These are phyloP conservation scores for Blepharisma stoltei DNA, from an alignment of 73 alveolate species.

Conservation along the genomic window DNA sequence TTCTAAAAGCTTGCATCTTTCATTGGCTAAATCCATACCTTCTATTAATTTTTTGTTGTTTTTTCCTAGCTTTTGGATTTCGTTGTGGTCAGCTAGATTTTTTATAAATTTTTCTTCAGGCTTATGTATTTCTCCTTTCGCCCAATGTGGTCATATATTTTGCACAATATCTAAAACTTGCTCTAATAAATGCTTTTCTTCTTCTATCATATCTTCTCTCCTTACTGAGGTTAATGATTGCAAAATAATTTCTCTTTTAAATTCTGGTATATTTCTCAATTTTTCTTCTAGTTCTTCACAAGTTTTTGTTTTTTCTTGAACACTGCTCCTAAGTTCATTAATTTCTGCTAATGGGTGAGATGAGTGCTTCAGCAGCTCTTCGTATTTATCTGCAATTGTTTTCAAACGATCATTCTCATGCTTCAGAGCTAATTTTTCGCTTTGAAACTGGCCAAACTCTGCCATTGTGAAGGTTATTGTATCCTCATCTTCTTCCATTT, in stretches of 20 bases:
- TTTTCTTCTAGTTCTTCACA: too few species aligned
- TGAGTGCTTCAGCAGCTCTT: background rate
- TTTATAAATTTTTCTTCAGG: background rate
- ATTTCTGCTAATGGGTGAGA: background rate
- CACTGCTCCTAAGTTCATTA: background rate
- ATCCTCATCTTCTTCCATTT: slow-evolving; percentile 17
- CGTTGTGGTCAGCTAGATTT: background rate
- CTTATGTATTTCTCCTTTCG: background rate
- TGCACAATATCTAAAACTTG: slow-evolving; percentile 1
- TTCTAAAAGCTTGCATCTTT: background rate
- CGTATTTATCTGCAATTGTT: background rate
- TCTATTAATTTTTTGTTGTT: background rate
- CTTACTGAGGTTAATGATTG: background rate
- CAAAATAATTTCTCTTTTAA: background rate
- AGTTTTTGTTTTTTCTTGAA: background rate
- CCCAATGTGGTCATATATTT: slow-evolving; percentile 4
- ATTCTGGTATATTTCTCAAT: background rate
- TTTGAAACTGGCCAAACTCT: slow-evolving; percentile 5
- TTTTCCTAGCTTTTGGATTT: slow-evolving; percentile 6
- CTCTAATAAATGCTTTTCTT: background rate
- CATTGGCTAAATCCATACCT: background rate
- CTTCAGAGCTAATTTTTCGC: background rate
- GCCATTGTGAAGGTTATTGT: background rate
- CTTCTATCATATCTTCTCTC: background rate
- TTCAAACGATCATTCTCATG: slow-evolving; percentile 4